Evolutionary conservation across 2,329 filamentous ascomycete species (phyloP).

Genomic region (Seiridium unicorne): DNA sequence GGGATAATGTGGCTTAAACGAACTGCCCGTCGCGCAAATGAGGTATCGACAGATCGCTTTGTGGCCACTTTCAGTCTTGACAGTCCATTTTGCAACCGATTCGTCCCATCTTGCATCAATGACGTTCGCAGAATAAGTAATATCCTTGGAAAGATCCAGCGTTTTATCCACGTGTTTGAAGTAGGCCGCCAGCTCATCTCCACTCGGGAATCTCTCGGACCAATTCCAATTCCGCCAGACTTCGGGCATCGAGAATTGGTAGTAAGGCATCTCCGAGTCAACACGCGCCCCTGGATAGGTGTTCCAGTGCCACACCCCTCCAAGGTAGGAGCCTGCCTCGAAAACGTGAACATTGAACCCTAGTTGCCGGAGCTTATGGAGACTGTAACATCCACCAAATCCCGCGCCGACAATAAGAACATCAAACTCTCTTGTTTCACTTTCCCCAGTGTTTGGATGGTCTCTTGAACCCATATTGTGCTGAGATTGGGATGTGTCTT

Average conservation of each 20-base stretch:
- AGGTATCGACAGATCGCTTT: not conserved
- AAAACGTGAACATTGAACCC: not conserved
- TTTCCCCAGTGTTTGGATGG: not conserved
- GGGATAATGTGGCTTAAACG: not conserved
- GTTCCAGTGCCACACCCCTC: not conserved
- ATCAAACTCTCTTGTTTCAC: not conserved
- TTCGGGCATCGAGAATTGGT: not conserved
- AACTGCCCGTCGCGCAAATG: not conserved
- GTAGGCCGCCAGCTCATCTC: not conserved
- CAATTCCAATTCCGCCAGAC: not conserved
- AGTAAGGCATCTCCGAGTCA: not conserved
- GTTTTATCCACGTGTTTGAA: not conserved
- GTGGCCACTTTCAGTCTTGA: not conserved
- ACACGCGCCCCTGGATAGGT: not conserved
- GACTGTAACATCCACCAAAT: not conserved
- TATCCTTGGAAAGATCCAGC: not conserved
- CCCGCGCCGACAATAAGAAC: not conserved
- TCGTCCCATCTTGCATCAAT: not conserved
- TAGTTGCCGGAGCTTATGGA: not conserved
- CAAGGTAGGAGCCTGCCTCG: not conserved
- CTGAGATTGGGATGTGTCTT: too few relatives aligned
- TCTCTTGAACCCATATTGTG: too few relatives aligned
- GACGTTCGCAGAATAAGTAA: conserved; percentile 1
- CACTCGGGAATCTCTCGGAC: not conserved
- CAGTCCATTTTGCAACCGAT: not conserved